Conservation (phyloP, 2,329 filamentous ascomycete species). For the Diaporthe nobilis region DNA sequence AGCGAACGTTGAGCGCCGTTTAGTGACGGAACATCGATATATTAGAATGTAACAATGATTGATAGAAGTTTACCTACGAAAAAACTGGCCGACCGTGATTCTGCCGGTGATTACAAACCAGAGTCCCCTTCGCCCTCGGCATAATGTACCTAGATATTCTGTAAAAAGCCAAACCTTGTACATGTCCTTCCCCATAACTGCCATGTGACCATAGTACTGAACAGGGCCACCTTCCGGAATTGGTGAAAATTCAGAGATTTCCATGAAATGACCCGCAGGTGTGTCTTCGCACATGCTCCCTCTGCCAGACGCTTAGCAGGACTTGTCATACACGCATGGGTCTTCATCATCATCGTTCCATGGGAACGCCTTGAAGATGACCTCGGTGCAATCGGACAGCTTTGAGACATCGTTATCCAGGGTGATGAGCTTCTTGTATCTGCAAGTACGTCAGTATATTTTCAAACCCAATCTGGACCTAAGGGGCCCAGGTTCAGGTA, state of each 20-base stretch:
- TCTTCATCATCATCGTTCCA: constrained; percentile 6
- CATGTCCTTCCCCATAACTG: neutral
- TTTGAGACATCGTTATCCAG: constrained; percentile 45
- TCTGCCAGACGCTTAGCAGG: neutral
- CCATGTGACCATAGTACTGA: neutral
- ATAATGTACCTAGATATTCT: neutral
- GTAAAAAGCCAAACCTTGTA: neutral
- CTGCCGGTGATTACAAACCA: constrained; percentile 1
- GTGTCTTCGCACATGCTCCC: neutral
- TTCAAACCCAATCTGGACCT: neutral
- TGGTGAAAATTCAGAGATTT: neutral
- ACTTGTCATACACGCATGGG: neutral
- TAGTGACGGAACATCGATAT: constrained; percentile 4
- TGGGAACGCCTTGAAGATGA: constrained; percentile 46
- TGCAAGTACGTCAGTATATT: constrained; percentile 32
- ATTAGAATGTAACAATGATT: neutral
- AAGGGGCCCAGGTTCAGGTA: neutral
- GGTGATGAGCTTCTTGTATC: constrained; percentile 48
- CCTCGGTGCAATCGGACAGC: constrained; percentile 48
- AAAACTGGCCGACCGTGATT: neutral
- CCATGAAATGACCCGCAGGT: too few species aligned
- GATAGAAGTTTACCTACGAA: neutral
- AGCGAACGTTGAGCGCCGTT: neutral
- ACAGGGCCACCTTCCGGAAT: neutral
- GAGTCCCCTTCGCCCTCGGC: neutral